phyloP scores from a whole-genome alignment of 2,329 filamentous ascomycete genomes.

The Gyromitra esculenta region DNA sequence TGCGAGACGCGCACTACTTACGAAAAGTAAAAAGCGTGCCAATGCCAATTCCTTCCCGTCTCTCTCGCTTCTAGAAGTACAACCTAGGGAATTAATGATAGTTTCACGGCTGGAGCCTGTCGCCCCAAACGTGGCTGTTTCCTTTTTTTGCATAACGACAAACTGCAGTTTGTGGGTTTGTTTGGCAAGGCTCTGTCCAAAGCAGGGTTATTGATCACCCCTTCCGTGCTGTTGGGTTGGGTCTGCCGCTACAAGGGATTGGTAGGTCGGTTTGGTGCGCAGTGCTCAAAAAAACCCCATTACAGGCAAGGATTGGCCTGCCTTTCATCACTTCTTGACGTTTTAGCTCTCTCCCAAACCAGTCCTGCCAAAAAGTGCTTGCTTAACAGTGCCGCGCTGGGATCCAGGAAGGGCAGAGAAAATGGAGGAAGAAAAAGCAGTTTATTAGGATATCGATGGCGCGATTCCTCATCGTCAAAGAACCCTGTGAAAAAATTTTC shows the following conservation, averaged over 20 bases:
- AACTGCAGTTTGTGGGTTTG: constrained; percentile 9
- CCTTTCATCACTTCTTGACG: constrained; percentile 17
- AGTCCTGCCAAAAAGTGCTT: constrained; percentile 4
- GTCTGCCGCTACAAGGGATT: constrained; percentile 30
- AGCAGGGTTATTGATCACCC: constrained; percentile 24
- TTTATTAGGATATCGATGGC: constrained; percentile 31
- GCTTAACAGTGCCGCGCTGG: constrained; percentile 1
- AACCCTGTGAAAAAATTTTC: constrained; percentile 39
- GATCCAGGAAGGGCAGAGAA: constrained; percentile 23
- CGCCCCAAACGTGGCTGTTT: constrained; percentile 10
- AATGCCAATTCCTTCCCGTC: constrained; percentile 7
- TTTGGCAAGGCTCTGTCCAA: constrained; percentile 16
- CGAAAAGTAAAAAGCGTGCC: constrained; percentile 6
- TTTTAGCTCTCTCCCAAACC: constrained; percentile 1
- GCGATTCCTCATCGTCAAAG: constrained; percentile 39
- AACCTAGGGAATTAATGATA: constrained; percentile 6
- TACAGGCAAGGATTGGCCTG: constrained; percentile 22
- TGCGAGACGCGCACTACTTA: neutral
- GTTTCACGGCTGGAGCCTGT: constrained; percentile 17
- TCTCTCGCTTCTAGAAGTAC: constrained; percentile 24
- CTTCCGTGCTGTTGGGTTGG: constrained; percentile 46
- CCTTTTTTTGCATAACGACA: neutral
- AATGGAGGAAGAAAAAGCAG: constrained; percentile 19
- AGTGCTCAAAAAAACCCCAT: neutral
- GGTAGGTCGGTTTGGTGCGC: constrained; percentile 22